Percentiles rank a stretch among this genome's conserved stretches.
These are phyloP conservation scores for Carex myosuroides DNA, from an alignment of 176 grass and related monocot species.

Conservation along the genomic window DNA sequence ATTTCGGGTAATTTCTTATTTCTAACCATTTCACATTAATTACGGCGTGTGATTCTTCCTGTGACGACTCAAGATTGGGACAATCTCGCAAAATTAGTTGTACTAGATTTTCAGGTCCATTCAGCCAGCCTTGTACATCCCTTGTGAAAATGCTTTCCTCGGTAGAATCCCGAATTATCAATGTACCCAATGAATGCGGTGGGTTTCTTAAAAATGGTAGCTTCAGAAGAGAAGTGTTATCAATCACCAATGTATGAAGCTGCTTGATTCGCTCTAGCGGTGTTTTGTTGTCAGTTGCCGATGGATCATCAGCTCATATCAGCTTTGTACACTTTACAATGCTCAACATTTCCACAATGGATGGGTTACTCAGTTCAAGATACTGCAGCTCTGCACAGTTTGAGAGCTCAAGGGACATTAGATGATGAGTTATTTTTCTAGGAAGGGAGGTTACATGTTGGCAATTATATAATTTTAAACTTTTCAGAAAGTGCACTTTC, in stretches of 20 bases:
- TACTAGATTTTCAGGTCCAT: not conserved
- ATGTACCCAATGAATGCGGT: not conserved
- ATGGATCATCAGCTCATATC: not conserved
- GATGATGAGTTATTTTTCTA: not conserved
- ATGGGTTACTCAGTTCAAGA: not conserved
- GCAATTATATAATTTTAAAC: conserved; percentile 7
- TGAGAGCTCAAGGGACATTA: not conserved
- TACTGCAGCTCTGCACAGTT: conserved; percentile 14
- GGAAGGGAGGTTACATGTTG: conserved; percentile 5
- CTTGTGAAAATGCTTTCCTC: not conserved
- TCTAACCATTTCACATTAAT: not conserved
- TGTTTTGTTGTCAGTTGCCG: not conserved
- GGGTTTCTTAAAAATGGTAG: conserved; percentile 1
- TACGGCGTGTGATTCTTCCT: not conserved
- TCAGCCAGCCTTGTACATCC: not conserved
- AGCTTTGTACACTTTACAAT: conserved; percentile 15
- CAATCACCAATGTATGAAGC: not conserved
- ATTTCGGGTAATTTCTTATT: not conserved
- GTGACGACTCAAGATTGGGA: not conserved
- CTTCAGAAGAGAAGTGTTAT: conserved; percentile 14
- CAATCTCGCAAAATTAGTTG: not conserved
- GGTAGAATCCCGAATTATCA: not conserved
- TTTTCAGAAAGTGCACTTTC: conserved; percentile 5
- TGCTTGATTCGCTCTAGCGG: not conserved
- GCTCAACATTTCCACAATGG: not conserved